Base-by-base conservation (phyloP, 208 protist species). In the Borovskyia barvae region DNA sequence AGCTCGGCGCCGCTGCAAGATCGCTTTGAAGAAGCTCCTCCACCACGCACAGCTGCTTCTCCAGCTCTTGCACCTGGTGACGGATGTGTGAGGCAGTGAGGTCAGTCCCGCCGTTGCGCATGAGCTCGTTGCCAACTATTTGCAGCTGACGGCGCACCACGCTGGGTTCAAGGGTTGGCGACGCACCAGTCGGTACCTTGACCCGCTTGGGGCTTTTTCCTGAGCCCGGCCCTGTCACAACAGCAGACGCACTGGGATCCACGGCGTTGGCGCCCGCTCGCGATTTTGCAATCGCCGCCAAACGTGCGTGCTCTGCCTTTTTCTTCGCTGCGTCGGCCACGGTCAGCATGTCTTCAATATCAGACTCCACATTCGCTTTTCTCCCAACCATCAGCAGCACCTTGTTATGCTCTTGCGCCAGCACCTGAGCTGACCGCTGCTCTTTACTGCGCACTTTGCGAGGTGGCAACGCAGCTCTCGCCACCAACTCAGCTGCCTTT, bases 301-400 rank as follows among this genome's bases (percentile, higher is more conserved):
- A 17, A 8, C 28, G 17, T 26, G 30, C 29, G 11, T 58, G 37
- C 24, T 32, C 26, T 19, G 19, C 15, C 17, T 49, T 55, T 24
- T 41, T 35, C 9, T 36, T 28, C 48, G 48, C 39, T 19, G n/a
- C 19, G 28, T 56, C 59, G 5, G 47, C 47, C 2, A 80, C 22
- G 17, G 68, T 60, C 11, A 82, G 26, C 28, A 63, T n/a, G 30
- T 71, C 66, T n/a, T 75, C 77, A 9, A 86, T 80, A 43, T 71
- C 60, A 19, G 78, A 50, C 36, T 77, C 67, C 12, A 92, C 17
- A 52, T 92, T 95, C 17, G 74, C 80, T 12, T 75, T 60, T 32
- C 89, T 77, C n/a, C 80, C 89, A 8, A 92, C 72, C 28, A 95
- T 80, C 39, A 88, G 45, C 46, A 93, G 72, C 22, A 92, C 32